These are phyloP conservation scores for Eutypella sp. DNA, from an alignment of 2,329 filamentous ascomycete species.

Conservation along the genomic window DNA sequence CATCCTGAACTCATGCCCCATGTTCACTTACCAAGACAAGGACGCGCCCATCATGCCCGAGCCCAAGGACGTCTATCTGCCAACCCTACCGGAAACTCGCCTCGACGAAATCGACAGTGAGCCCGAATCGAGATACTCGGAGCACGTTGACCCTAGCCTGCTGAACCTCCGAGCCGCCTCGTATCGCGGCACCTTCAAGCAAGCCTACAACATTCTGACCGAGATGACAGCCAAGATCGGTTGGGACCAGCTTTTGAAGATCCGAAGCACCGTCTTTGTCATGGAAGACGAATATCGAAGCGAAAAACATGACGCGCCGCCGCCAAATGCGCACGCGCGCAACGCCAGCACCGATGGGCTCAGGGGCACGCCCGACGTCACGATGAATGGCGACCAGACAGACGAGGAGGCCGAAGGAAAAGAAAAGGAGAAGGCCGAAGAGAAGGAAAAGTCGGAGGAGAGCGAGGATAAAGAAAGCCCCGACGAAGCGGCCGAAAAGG, in stretches of 20 bases:
- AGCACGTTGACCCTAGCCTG: slow-evolving; percentile 82
- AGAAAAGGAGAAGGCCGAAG: slow-evolving; percentile 30
- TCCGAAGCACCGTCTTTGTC: slow-evolving; percentile 94
- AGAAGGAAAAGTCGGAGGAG: slow-evolving; percentile 26
- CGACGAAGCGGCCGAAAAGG: too few species aligned
- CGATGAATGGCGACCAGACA: slow-evolving; percentile 40
- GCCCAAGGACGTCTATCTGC: slow-evolving; percentile 80
- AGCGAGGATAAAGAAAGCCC: slow-evolving; percentile 19
- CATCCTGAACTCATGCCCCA: slow-evolving; percentile 95
- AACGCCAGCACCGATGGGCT: slow-evolving; percentile 78
- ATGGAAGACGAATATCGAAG: slow-evolving; percentile 99
- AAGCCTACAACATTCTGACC: slow-evolving; percentile 89
- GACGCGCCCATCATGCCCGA: slow-evolving; percentile 93
- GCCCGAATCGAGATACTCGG: slow-evolving; percentile 71
- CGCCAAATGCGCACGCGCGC: slow-evolving; percentile 43
- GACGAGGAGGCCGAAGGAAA: slow-evolving; percentile 30
- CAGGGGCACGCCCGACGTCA: slow-evolving; percentile 61
- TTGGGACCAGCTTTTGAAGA: slow-evolving; percentile 93
- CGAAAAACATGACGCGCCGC: slow-evolving; percentile 65
- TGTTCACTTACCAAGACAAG: slow-evolving; percentile 99
- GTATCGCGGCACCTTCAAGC: slow-evolving; percentile 93
- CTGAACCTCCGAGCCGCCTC: slow-evolving; percentile 79
- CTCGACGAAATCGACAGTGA: slow-evolving; percentile 96
- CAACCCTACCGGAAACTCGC: slow-evolving; percentile 80
- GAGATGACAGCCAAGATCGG: slow-evolving; percentile 96